Evolutionary conservation across 805 yeast species (phyloP), one percentile per base, ranked within the genome.

Genomic region (Cyberlindnera americana): DNA sequence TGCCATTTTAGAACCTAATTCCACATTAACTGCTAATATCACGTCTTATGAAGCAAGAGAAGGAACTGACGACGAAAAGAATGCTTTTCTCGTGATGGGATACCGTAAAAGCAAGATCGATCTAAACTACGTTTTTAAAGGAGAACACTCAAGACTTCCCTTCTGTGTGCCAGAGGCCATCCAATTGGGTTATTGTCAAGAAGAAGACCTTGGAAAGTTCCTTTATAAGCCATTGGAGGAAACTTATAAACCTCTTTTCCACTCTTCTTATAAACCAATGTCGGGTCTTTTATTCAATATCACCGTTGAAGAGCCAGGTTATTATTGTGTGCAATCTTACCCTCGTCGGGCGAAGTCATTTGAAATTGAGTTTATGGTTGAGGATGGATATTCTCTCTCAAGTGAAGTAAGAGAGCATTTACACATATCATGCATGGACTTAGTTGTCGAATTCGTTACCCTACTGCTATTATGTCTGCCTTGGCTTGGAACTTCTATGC

Each of bases 301-400:
- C 23, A 13, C 33, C 13, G 23, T 29, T 19, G 24, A 44, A 3
- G 34, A 36, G 6, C 12, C 23, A 9, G 39, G 39, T 2, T 22
- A 12, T 23, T 36, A 36, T 29, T 36, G 39, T 21, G 4, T 36
- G 14, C 19, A 23, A 24, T 17, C 33, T 3, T 17, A 17, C 7
- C n/a, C 29, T 8, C 21, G 30, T 8, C 12, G 24, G n/a, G 23
- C 25, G 6, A 32, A 22, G 27, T 32, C 12, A 10, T 21, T 7
- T 28, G 17, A 10, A 4, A 13, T 28, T 16, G 21, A 16, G 19
- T 3, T 17, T 15, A 13, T 17, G 5, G n/a, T 19, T 11, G 13
- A 12, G 7, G 24, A 14, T 11, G 12, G 14, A 9, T 6, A 10
- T 4, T 12, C 21, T 10, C 6, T 28, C n/a, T 7, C 31, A 10